These are phyloP conservation scores for Telopea speciosissima DNA, from an alignment of 177 flowering plant genomes.

Conservation along the genomic window DNA sequence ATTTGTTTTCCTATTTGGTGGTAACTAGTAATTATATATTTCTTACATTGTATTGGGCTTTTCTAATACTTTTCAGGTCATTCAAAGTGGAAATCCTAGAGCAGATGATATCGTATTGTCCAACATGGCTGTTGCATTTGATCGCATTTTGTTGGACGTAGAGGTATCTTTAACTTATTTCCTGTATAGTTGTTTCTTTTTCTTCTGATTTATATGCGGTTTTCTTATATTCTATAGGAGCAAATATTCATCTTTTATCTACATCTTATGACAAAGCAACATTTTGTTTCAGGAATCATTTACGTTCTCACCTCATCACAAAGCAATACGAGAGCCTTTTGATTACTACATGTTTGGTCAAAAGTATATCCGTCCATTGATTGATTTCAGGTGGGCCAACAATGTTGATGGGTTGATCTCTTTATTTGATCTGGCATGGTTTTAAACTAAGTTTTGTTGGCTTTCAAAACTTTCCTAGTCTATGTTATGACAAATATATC, in stretches of 20 bases:
- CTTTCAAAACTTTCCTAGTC: background rate
- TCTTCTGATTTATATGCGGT: background rate
- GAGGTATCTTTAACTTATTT: constrained; percentile 38
- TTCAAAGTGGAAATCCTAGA: constrained; percentile 59
- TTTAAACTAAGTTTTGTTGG: background rate
- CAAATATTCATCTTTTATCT: background rate
- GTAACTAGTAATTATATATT: background rate
- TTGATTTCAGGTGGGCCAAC: constrained; percentile 70
- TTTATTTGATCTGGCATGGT: background rate
- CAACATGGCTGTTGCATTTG: constrained; percentile 68
- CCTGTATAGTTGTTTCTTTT: background rate
- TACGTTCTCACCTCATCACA: constrained; percentile 66
- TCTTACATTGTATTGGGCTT: background rate
- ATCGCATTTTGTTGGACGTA: constrained; percentile 67
- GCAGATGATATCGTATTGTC: constrained; percentile 62
- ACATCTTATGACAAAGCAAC: constrained; percentile 5
- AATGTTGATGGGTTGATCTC: background rate
- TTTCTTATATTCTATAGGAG: background rate
- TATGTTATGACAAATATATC: too few relatives aligned
- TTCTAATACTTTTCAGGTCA: constrained; percentile 41
- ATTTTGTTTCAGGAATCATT: constrained; percentile 66
- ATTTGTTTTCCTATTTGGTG: background rate
- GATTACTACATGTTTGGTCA: constrained; percentile 93
- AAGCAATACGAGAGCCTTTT: constrained; percentile 83
- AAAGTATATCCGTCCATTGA: constrained; percentile 70